Conservation (phyloP, 2,329 filamentous ascomycete species). For the Aspergillus neoniger region DNA sequence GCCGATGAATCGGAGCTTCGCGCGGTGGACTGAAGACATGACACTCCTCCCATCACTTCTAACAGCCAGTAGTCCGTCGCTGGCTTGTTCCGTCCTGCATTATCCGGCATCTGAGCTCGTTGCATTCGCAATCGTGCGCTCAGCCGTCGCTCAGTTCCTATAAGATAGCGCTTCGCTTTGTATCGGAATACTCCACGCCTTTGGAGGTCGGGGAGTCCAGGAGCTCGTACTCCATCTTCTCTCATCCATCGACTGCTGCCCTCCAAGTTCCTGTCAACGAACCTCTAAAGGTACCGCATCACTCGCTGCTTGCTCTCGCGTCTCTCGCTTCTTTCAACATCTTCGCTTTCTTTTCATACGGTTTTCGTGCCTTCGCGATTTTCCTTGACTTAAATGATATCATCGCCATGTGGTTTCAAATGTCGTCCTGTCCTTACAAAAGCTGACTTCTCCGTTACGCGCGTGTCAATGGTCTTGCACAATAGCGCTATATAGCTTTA, state of each 20-base stretch:
- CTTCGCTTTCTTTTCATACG: conserved; percentile 1
- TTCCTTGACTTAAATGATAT: conserved; percentile 8
- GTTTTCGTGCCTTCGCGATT: conserved; percentile 8
- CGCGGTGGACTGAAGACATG: conserved; percentile 7
- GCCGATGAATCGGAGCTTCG: conserved; percentile 10
- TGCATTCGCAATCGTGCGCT: not conserved
- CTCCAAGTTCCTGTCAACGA: not conserved
- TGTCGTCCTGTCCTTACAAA: not conserved
- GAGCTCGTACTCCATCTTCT: not conserved
- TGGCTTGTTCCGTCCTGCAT: not conserved
- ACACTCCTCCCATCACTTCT: not conserved
- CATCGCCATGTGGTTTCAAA: not conserved
- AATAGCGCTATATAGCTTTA: conserved; percentile 20
- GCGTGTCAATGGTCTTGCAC: conserved; percentile 19
- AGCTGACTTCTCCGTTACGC: conserved; percentile 26
- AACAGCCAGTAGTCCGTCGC: not conserved
- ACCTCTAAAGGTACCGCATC: conserved; percentile 18
- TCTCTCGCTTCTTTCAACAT: not conserved
- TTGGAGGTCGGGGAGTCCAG: not conserved
- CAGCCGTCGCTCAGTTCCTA: not conserved
- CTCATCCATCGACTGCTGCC: not conserved
- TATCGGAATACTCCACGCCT: not conserved
- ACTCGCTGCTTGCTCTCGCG: not conserved
- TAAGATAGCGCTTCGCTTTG: not conserved
- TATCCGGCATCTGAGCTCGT: not conserved